A percentile compares a stretch with the other conserved stretches of the same genome.
Conservation (phyloP, 495 filamentous ascomycete genomes). For the Hypoxylon perforatum region DNA sequence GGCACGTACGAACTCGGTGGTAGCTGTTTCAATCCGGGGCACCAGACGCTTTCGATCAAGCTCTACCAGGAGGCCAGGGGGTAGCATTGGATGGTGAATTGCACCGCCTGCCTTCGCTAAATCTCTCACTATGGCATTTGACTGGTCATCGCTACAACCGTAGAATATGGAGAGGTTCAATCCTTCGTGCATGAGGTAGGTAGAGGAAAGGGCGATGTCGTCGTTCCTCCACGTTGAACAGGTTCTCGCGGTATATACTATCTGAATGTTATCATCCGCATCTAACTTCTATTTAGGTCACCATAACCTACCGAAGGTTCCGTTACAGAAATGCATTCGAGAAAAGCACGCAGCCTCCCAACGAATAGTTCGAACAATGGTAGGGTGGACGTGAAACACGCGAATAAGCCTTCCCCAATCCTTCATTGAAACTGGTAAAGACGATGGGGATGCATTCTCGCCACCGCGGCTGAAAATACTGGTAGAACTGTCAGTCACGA, state of each 20-base stretch:
- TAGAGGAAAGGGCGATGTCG: conserved; percentile 28
- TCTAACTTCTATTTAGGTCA: background rate
- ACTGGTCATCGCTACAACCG: conserved; percentile 20
- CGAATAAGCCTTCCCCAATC: conserved; percentile 7
- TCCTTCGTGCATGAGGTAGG: conserved; percentile 13
- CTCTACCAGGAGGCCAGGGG: conserved; percentile 23
- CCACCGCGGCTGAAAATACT: conserved; percentile 21
- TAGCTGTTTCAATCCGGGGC: background rate
- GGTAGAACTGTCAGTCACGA: background rate
- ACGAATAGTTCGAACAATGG: conserved; percentile 19
- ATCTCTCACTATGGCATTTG: background rate
- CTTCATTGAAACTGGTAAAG: conserved; percentile 14
- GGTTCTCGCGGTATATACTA: conserved; percentile 25
- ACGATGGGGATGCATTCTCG: conserved; percentile 1
- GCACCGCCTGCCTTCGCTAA: conserved; percentile 1
- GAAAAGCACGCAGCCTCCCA: conserved; percentile 19
- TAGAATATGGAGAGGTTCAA: conserved; percentile 29
- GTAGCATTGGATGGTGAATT: conserved; percentile 15
- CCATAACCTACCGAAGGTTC: conserved; percentile 2
- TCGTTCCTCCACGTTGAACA: conserved; percentile 12
- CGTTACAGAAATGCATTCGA: background rate
- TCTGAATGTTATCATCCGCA: background rate
- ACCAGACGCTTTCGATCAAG: conserved; percentile 22
- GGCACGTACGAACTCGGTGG: background rate
- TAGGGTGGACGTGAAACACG: conserved; percentile 19